phyloP scores from a whole-genome alignment of 768 basidiomycete species.

The Auricularia sp. region DNA sequence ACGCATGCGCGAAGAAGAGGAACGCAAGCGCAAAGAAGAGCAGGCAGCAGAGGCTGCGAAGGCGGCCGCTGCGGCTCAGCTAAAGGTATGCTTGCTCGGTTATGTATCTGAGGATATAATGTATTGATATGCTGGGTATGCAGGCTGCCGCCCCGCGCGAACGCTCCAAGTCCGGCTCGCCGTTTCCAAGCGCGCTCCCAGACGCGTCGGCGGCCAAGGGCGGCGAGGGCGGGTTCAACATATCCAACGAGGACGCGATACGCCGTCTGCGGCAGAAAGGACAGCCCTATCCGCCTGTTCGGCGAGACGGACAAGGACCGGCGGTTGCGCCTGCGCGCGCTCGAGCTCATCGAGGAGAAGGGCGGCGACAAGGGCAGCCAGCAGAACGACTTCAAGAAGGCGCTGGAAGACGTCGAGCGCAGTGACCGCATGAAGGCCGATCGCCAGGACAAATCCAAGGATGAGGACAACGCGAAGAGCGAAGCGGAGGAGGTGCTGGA shows the following conservation, averaged over 20 bases:
- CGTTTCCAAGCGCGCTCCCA: constrained; percentile 15
- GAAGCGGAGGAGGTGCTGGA: constrained; percentile 61
- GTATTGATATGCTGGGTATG: background rate
- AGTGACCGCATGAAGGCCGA: constrained; percentile 39
- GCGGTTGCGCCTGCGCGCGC: constrained; percentile 74
- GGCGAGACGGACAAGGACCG: constrained; percentile 94
- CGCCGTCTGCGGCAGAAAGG: constrained; percentile 83
- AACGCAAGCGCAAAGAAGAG: constrained; percentile 36
- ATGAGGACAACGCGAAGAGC: constrained; percentile 45
- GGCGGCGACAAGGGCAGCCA: constrained; percentile 66
- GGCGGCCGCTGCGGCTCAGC: constrained; percentile 17
- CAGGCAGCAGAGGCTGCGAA: constrained; percentile 23
- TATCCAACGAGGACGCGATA: constrained; percentile 87
- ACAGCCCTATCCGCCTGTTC: constrained; percentile 89
- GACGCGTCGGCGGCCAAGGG: constrained; percentile 22
- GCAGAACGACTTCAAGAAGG: constrained; percentile 85
- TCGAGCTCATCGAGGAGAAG: constrained; percentile 92
- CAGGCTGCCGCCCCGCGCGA: constrained; percentile 12
- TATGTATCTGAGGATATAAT: background rate
- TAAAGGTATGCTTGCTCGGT: constrained; percentile 6
- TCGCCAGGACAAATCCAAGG: constrained; percentile 33
- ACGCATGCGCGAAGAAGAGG: constrained; percentile 41
- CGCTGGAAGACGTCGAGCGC: constrained; percentile 77
- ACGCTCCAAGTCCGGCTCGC: constrained; percentile 13
- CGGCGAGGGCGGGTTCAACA: constrained; percentile 50